phyloP scores from a whole-genome alignment of 2,329 filamentous ascomycete genomes.

The Leptographium procerum region DNA sequence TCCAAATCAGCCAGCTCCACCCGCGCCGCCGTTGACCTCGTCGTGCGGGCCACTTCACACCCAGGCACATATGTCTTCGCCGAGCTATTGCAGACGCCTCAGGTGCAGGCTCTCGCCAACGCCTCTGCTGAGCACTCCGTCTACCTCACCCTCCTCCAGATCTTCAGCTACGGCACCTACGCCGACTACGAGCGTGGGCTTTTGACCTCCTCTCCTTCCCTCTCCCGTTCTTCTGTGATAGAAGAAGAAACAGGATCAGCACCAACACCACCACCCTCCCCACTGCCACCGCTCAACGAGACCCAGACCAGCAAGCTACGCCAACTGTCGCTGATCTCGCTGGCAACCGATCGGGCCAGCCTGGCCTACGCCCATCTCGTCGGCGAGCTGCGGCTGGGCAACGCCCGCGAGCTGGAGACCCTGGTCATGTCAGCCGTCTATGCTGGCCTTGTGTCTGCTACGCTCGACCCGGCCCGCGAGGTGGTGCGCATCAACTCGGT shows the following conservation, averaged over 20 bases:
- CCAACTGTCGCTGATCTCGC: constrained; percentile 76
- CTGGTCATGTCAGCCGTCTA: constrained; percentile 84
- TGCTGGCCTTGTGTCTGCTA: constrained; percentile 67
- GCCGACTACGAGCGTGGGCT: constrained; percentile 47
- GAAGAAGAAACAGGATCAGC: no score
- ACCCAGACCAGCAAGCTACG: constrained; percentile 76
- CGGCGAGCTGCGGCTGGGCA: constrained; percentile 52
- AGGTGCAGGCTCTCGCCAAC: constrained; percentile 60
- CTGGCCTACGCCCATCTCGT: constrained; percentile 66
- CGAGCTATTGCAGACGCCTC: constrained; percentile 74
- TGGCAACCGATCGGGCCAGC: constrained; percentile 55
- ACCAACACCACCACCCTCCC: neutral
- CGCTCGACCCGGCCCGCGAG: constrained; percentile 67
- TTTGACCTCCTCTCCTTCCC: neutral
- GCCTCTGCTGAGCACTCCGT: constrained; percentile 44
- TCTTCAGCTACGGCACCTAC: constrained; percentile 91
- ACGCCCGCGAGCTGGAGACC: constrained; percentile 63
- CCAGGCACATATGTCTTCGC: constrained; percentile 87
- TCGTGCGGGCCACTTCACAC: constrained; percentile 79
- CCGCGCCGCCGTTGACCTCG: constrained; percentile 73
- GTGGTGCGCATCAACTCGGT: constrained; percentile 69
- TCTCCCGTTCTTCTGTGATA: no score
- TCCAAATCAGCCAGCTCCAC: constrained; percentile 77
- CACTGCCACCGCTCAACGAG: constrained; percentile 57
- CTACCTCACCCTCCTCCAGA: constrained; percentile 63